phyloP scores from a whole-genome alignment of 2,329 filamentous ascomycete genomes.

The Emmonsia crescens region DNA sequence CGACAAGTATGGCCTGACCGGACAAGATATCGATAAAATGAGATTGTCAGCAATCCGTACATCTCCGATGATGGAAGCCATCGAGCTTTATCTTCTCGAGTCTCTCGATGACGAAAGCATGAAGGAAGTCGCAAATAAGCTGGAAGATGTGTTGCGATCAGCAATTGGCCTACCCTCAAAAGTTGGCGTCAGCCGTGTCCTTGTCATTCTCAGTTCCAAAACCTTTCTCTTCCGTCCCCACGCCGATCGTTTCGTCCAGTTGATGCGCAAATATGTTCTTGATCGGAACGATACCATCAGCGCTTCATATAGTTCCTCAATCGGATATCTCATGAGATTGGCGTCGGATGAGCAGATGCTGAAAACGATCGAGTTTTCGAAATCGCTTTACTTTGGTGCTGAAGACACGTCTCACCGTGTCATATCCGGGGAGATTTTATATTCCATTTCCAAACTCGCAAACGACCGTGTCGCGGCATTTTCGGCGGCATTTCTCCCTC shows the following conservation, averaged over 20 bases:
- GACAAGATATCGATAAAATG: constrained; percentile 82
- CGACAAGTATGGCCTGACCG: constrained; percentile 69
- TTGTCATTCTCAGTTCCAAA: constrained; percentile 74
- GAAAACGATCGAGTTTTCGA: constrained; percentile 44
- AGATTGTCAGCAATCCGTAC: constrained; percentile 69
- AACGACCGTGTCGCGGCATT: constrained; percentile 77
- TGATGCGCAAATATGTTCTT: constrained; percentile 70
- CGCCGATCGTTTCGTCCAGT: constrained; percentile 62
- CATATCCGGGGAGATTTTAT: constrained; percentile 70
- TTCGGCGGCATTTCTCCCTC: constrained; percentile 65
- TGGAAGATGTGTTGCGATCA: constrained; percentile 71
- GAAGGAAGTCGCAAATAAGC: constrained; percentile 56
- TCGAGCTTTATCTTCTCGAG: constrained; percentile 71
- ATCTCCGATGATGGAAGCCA: constrained; percentile 84
- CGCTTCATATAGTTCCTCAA: constrained; percentile 72
- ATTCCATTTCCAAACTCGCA: constrained; percentile 73
- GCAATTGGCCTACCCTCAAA: constrained; percentile 89
- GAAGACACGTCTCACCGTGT: constrained; percentile 67
- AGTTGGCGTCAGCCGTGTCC: constrained; percentile 74
- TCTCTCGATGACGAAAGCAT: constrained; percentile 71
- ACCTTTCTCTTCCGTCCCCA: constrained; percentile 63
- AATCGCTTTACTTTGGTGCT: constrained; percentile 66
- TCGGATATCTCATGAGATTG: constrained; percentile 69
- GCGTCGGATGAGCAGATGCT: constrained; percentile 50
- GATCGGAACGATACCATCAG: constrained; percentile 93